Percentiles rank a stretch among this genome's conserved stretches.
These are phyloP conservation scores for Telopea speciosissima DNA, from an alignment of 177 flowering plant genomes.

Conservation along the genomic window DNA sequence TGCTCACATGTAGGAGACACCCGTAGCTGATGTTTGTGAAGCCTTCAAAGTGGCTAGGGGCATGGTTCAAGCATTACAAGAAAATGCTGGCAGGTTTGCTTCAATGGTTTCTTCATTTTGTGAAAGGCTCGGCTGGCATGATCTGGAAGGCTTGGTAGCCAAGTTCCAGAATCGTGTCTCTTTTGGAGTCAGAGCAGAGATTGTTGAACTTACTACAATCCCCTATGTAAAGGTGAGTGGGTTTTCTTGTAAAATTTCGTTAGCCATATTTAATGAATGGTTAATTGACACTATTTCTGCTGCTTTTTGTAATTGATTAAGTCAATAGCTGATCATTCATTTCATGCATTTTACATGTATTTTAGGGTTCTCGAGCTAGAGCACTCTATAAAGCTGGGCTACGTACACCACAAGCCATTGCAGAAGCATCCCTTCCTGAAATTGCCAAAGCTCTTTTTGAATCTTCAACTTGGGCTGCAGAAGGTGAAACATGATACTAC, in stretches of 20 bases:
- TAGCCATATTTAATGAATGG: not conserved
- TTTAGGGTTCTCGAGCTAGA: conserved; percentile 96
- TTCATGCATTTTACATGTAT: conserved; percentile 1
- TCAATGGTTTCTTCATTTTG: conserved; percentile 95
- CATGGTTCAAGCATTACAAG: conserved; percentile 97
- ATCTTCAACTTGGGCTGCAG: conserved; percentile 68
- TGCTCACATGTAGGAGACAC: conserved; percentile 67
- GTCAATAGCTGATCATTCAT: not conserved
- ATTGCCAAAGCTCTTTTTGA: conserved; percentile 84
- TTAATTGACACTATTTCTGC: not conserved
- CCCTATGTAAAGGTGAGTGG: conserved; percentile 74
- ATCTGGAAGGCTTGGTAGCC: conserved; percentile 81
- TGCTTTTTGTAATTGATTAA: not conserved
- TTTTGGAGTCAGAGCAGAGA: conserved; percentile 96
- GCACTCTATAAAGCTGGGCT: conserved; percentile 95
- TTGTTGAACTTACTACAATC: conserved; percentile 90
- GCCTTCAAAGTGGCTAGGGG: conserved; percentile 96
- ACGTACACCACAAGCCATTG: conserved; percentile 83
- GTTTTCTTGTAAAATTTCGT: not conserved
- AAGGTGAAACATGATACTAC: conserved; percentile 44
- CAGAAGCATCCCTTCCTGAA: conserved; percentile 81
- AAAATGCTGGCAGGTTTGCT: conserved; percentile 99
- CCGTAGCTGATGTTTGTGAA: conserved; percentile 82
- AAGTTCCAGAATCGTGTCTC: conserved; percentile 96
- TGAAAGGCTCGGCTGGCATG: conserved; percentile 99